Evolutionary conservation across 306 rosid species (phyloP), one percentile per base, ranked within the genome.

Genomic region (Carpinus viminea): DNA sequence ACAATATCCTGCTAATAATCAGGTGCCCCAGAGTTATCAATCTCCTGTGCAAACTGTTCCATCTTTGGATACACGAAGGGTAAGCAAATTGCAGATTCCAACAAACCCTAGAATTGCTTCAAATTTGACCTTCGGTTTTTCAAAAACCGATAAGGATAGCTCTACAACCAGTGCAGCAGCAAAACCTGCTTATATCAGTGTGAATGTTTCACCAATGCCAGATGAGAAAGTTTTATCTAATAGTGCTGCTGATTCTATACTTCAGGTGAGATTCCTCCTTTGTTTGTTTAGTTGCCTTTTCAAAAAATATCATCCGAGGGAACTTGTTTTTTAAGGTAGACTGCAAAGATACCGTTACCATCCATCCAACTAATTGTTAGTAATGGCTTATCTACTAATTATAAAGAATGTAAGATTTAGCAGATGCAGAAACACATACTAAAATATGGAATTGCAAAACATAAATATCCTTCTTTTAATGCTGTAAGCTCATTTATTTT

Each of bases 31-130:
- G 53, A 87, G 65, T 76, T 76, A 84, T 61, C 88, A 87, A 45
- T 62, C 72, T 72, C 85, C 89, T 43, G 54, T 86, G n/a, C 95
- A 86, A 85, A 79, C 75, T 85, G 88, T 76, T 78, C 83, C 89
- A 73, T 78, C 98, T 82, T 26, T 77, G 77, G 99, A 93, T 88
- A 71, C 88, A 16, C 92, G 81, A 84, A 87, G 89, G 84, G 87
- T 80, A 78, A 81, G 84, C 89, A 91, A 85, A 80, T 60, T 95
- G 88, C 99, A 96, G 92, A 96, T 96, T 84, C 99, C 93, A 43
- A 93, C 97, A 77, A 96, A 93, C 87, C 99, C 98, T 73, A 91
- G 99, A 86, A 91, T 96, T 69, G 95, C 96, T 77, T 91, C 96
- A 52, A 93, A 83, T 88, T 76, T 91, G 84, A 85, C 89, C 71